Conservation (phyloP, 1,284 basidiomycete genomes). For the Sporisorium graminicola region DNA sequence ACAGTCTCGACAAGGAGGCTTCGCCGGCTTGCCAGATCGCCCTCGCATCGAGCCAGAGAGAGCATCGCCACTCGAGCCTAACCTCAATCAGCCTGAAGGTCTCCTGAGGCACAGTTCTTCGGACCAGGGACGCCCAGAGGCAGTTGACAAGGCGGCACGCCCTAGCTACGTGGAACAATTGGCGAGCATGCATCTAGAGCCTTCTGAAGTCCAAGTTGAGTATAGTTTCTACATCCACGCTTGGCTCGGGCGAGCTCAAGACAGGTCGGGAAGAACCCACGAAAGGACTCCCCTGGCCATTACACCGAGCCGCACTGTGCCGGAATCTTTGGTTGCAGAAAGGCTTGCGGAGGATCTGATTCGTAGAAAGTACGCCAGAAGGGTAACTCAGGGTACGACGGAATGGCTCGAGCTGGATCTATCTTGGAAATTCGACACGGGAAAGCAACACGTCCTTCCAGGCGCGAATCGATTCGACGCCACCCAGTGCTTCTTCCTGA, state of each 20-base stretch:
- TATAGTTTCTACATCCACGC: slow-evolving; percentile 9
- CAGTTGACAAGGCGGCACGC: neutral
- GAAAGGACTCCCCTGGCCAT: slow-evolving; percentile 2
- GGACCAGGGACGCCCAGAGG: neutral
- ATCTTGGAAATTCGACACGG: slow-evolving; percentile 1
- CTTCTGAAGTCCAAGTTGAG: neutral
- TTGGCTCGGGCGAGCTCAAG: neutral
- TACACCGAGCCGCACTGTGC: neutral
- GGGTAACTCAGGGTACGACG: too few relatives aligned
- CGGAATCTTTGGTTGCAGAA: slow-evolving; percentile 8
- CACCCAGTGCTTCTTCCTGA: neutral
- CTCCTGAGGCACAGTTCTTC: neutral
- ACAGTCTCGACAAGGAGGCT: neutral
- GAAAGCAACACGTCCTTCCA: neutral
- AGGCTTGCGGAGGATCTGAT: slow-evolving; percentile 4
- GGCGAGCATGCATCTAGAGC: neutral
- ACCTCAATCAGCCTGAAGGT: neutral
- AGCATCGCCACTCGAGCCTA: neutral
- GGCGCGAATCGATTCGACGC: neutral
- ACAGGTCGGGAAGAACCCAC: too few relatives aligned
- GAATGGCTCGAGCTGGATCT: slow-evolving; percentile 8
- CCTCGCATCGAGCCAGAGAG: neutral
- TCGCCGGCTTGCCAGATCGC: neutral
- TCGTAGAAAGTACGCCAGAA: neutral
- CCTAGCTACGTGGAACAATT: neutral